Percentiles rank a stretch among this genome's conserved stretches.
These are phyloP conservation scores for Rhizophora apiculata DNA, from an alignment of 345 rosid genomes.

Conservation along the genomic window DNA sequence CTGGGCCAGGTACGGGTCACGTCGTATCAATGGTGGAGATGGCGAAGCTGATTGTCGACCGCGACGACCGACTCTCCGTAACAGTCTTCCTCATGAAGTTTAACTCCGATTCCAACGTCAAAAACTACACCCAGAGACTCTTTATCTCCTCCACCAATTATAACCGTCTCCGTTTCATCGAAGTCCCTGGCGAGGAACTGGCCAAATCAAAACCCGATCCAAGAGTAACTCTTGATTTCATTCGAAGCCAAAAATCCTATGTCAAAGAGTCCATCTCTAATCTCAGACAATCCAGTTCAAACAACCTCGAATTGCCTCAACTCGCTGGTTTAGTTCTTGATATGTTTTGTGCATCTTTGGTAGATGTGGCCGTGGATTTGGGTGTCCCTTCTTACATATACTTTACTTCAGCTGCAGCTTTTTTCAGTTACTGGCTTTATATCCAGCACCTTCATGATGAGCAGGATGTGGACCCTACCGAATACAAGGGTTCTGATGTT, in stretches of 20 bases:
- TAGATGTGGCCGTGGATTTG: constrained; percentile 48
- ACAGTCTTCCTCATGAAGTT: constrained; percentile 8
- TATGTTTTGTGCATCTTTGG: constrained; percentile 49
- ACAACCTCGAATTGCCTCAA: constrained; percentile 17
- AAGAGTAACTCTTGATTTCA: background rate
- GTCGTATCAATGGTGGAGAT: constrained; percentile 6
- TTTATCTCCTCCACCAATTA: background rate
- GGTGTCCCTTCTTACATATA: constrained; percentile 46
- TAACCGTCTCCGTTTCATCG: background rate
- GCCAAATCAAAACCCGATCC: background rate
- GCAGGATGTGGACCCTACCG: constrained; percentile 18
- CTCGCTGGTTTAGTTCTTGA: constrained; percentile 52
- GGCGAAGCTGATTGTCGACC: background rate
- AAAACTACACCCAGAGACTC: background rate
- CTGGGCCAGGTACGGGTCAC: constrained; percentile 15
- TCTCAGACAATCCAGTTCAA: background rate
- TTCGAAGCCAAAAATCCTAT: constrained; percentile 2
- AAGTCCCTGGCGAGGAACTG: background rate
- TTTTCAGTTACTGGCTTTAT: constrained; percentile 28
- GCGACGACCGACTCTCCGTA: constrained; percentile 5
- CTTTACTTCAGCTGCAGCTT: constrained; percentile 41
- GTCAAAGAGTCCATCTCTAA: background rate
- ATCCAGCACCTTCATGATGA: constrained; percentile 23
- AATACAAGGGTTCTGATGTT: constrained; percentile 31
- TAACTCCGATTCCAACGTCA: background rate